Evolutionary conservation across 345 rosid species (phyloP).

Genomic region (Populus simonii): DNA sequence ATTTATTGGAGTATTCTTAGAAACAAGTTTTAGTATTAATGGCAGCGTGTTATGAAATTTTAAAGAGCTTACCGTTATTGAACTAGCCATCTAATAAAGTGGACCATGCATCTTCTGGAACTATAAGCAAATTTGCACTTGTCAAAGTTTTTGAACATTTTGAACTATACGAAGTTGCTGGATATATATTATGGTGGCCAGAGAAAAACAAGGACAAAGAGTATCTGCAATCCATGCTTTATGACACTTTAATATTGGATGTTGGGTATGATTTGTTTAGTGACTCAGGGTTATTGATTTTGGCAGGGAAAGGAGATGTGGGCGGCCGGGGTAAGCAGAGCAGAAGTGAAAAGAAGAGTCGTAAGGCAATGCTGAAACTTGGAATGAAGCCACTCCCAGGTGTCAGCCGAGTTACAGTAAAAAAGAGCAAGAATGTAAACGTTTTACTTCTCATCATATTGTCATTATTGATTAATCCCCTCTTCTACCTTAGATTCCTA

Average conservation of each 20-base stretch:
- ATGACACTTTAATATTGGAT: constrained; percentile 8
- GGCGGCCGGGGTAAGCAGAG: constrained; percentile 73
- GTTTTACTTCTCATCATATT: neutral
- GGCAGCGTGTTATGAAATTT: neutral
- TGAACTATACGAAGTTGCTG: too few species aligned
- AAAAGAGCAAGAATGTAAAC: constrained; percentile 77
- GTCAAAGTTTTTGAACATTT: neutral
- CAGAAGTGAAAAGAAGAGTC: constrained; percentile 87
- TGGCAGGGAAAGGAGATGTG: constrained; percentile 36
- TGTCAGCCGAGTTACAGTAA: constrained; percentile 77
- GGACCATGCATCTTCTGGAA: neutral
- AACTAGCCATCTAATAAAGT: neutral
- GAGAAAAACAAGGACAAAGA: too few species aligned
- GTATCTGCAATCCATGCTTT: neutral
- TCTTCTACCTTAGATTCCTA: neutral
- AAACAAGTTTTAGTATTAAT: neutral
- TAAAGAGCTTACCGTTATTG: neutral
- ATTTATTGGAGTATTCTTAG: neutral
- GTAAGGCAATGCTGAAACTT: constrained; percentile 86
- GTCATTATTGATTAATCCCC: neutral
- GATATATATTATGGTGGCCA: too few species aligned
- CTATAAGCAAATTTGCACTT: neutral
- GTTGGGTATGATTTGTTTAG: too few species aligned
- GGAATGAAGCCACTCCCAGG: constrained; percentile 80
- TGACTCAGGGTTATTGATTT: too few species aligned